Evolutionary conservation across 768 basidiomycete genomes (phyloP), one percentile per base, ranked within the genome.

Genomic region (Artomyces pyxidatus): DNA sequence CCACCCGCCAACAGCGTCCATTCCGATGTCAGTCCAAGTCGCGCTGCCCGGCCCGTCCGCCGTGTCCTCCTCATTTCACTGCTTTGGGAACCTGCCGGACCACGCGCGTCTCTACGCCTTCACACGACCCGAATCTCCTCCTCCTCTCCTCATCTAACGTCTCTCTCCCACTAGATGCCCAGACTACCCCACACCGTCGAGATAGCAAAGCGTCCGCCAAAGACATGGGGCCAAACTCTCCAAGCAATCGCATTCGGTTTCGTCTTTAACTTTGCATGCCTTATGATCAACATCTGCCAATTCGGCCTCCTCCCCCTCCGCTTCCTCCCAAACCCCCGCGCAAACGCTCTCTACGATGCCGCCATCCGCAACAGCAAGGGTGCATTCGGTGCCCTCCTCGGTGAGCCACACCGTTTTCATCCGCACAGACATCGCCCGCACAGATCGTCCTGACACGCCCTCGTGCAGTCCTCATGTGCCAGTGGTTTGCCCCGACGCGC

Each of bases 351-450:
- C 43, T 91, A 89, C 61, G 74, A 83, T 43, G 69, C 77, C 45
- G 86, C 83, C 1, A 79, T 92, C 44, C 73, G 83, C 32, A 83
- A 83, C 58, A 89, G 87, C 49, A 92, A 94, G 67, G 88, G 85
- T 23, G 75, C 84, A 14, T 92, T 90, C 65, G 89, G 81, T 17
- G 71, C 72, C 55, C 71, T 94, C 25, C 65, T 88, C 60, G 76
- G 89, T 89, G 58, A 61, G 81, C 59, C 7, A 3, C n/a, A n/a
- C n/a, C n/a, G n/a, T n/a, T n/a, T n/a, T n/a, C n/a, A n/a, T n/a
- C n/a, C n/a, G n/a, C n/a, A n/a, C n/a, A n/a, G n/a, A n/a, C n/a
- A n/a, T n/a, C n/a, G n/a, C n/a, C n/a, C n/a, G n/a, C n/a, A n/a
- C n/a, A n/a, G n/a, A n/a, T n/a, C n/a, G n/a, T n/a, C n/a, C n/a